phyloP scores from a whole-genome alignment of 2,329 filamentous ascomycete genomes.

The Penicillium sp. region DNA sequence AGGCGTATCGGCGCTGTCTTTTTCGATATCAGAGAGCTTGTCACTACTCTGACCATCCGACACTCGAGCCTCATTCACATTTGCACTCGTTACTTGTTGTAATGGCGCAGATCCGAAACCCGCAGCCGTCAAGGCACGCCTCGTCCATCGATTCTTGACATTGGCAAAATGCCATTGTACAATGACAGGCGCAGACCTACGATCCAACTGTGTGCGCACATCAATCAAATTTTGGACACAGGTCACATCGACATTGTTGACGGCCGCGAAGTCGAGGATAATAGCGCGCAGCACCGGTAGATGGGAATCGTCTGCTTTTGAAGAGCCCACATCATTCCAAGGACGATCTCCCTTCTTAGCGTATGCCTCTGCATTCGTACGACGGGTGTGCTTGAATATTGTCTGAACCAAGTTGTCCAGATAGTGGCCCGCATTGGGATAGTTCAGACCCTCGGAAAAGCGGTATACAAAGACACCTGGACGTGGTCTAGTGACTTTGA shows the following conservation, averaged over 20 bases:
- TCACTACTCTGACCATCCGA: neutral
- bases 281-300: slow-evolving; percentile 73
- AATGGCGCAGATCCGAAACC: slow-evolving; percentile 73
- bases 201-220: slow-evolving; percentile 85
- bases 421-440: slow-evolving; percentile 81
- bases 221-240: slow-evolving; percentile 86
- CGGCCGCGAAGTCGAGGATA: slow-evolving; percentile 82
- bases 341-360: slow-evolving; percentile 68
- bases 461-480: slow-evolving; percentile 91
- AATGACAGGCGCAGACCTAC: slow-evolving; percentile 68
- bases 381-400: slow-evolving; percentile 65
- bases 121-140: slow-evolving; percentile 74
- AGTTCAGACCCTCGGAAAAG: slow-evolving; percentile 88
- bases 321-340: slow-evolving; percentile 84
- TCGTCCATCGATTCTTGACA: slow-evolving; percentile 87
- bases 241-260: slow-evolving; percentile 88
- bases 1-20: neutral
- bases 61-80: neutral
- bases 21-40: neutral
- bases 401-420: slow-evolving; percentile 68
- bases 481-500: slow-evolving; percentile 70
- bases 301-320: slow-evolving; percentile 28
- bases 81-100: neutral
- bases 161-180: slow-evolving; percentile 93
- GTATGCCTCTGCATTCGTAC: slow-evolving; percentile 65